Base-by-base conservation (phyloP, 495 filamentous ascomycete species). In the Podospora fimiseda region DNA sequence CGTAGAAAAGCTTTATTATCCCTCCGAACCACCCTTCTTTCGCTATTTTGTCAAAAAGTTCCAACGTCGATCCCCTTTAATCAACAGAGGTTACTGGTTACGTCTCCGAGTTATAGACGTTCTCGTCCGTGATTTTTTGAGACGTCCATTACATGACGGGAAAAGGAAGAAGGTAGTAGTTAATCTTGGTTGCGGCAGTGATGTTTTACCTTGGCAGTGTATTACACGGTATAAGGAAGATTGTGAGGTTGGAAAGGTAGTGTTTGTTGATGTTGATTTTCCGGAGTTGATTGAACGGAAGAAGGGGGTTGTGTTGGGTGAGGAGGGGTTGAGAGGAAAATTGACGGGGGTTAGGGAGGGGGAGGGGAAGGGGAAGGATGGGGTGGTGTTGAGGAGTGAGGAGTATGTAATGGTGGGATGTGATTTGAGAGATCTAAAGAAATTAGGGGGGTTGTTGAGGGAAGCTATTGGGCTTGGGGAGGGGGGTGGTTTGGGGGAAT, bases 181-280 rank as follows among this genome's bases (percentile, higher is more conserved):
- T 20, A 96, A 95, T 63, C 62, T 96, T 53, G 90, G 92, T 43
- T 95, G 89, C 75, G 91, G 90, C 8, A 95, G 90, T 69, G 91
- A 96, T 74, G 88, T 91, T 37, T 71, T 94, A n/a, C 87, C 90
- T 0, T 96, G 90, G 72, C 87, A 89, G 60, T 88, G 86, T 51
- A 78, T 93, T 48, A 74, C 77, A 6, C 75, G 81, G 57, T 82
- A 87, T 55, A 71, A 76, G 4, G 63, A 74, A 9, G 49, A 70
- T 11, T 86, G 80, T 61, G 13, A 15, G 9, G 66, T 80, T 50
- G 39, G 39, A 41, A n/a, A 22, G 23, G 77, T 76, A 22, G 79
- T 72, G 30, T 96, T 95, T 57, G 75, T 96, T 40, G 90, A 97
- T 65, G 82, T 96, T 30, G 92, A 96, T 63, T 95, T 91, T 60